These are phyloP conservation scores for Cyclotella sp. DNA, from an alignment of 108 stramenopile species.

Conservation along the genomic window DNA sequence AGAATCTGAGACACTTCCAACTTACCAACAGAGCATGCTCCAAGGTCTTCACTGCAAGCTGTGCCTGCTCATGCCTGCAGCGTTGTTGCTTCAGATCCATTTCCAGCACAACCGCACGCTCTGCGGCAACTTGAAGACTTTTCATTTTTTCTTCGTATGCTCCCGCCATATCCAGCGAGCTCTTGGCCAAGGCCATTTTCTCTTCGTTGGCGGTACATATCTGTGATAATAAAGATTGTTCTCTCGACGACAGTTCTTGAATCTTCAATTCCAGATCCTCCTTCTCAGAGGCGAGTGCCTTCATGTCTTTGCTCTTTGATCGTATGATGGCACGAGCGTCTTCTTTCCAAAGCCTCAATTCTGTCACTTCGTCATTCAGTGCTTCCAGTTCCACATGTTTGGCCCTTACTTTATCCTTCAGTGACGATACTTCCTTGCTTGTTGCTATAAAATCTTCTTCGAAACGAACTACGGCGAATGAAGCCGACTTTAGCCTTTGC, in stretches of 20 bases:
- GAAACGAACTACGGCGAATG: not conserved
- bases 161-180: conserved; percentile 12
- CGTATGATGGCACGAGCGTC: not conserved
- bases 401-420: not conserved
- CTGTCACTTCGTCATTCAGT: conserved; percentile 3
- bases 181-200: conserved; percentile 14
- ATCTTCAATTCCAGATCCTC: not conserved
- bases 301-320: not conserved
- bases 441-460: conserved; percentile 9
- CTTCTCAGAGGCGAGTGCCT: not conserved
- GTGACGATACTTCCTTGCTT: not conserved
- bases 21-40: conserved; percentile 17
- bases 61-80: conserved; percentile 11
- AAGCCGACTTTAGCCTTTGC: not conserved
- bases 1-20: not conserved
- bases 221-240: not conserved
- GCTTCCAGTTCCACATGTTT: not conserved
- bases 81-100: conserved; percentile 4
- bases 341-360: not conserved
- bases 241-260: not conserved
- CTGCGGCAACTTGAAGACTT: conserved; percentile 1
- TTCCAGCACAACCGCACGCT: not conserved
- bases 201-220: conserved; percentile 2
- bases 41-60: conserved; percentile 8
- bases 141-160: conserved; percentile 21